Evolutionary conservation across 306 rosid species (phyloP), one percentile per base, ranked within the genome.

Genomic region (Pterocarpus macrocarpus): DNA sequence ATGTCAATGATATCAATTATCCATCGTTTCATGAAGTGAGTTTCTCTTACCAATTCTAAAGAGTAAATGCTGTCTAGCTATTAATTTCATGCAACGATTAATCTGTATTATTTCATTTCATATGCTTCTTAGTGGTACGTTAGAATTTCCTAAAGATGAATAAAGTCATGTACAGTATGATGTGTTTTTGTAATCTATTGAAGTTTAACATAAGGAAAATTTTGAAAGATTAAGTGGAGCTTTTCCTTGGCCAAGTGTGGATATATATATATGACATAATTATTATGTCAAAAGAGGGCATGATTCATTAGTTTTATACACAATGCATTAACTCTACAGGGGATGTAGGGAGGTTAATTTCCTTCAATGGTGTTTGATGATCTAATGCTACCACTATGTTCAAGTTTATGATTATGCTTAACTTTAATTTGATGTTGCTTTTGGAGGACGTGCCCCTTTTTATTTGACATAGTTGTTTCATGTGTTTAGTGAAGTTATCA

Each of bases 1-100:
- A 76, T 71, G 71, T 85, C 64, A 83, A 75, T 70, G 87, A 80
- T 56, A 81, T 81, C 85, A 90, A 80, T 71, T 81, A 77, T 69
- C 57, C 82, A 58, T 84, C 65, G 66, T 83, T 83, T 65, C 92
- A 69, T 12, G 94, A 95, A 87, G 99, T 93, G 45, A 71, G 86
- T 63, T 58, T 71, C 76, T 50, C 33, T 71, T 50, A 59, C 69
- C 22, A 43, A 67, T 62, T 84, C 52, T 12, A 12, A 62, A 38
- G 49, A 44, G 34, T 66, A 22, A 74, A 64, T 58, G 33, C 32
- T 58, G 43, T 13, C 66, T 36, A 43, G 45, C 35, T 66, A 36
- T 83, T 39, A 10, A 69, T 77, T 50, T 70, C 62, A 76, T 61
- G 43, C 76, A 64, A 5, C 61, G 80, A 22, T 35, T 64, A 5